These are phyloP conservation scores for Lactarius hatsudake DNA, from an alignment of 768 basidiomycete genomes.

Conservation along the genomic window DNA sequence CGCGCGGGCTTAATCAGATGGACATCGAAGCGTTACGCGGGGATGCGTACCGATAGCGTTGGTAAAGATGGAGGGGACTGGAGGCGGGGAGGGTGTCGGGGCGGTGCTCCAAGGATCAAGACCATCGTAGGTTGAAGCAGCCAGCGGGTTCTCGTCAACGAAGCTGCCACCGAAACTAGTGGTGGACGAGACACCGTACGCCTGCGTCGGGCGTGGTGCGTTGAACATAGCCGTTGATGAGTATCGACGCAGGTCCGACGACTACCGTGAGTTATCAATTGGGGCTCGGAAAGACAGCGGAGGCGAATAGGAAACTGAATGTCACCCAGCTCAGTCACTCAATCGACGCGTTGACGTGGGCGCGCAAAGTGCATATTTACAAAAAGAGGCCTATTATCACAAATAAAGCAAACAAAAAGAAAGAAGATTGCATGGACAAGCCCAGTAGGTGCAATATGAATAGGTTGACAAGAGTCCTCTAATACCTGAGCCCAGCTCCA, in stretches of 20 bases:
- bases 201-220: constrained; percentile 69
- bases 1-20: not conserved
- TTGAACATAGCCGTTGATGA: constrained; percentile 65
- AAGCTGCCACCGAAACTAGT: constrained; percentile 67
- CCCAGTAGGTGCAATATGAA: constrained; percentile 1
- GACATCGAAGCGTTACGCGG: not conserved
- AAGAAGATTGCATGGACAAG: not conserved
- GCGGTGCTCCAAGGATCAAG: constrained; percentile 73
- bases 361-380: not conserved
- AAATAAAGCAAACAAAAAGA: constrained; percentile 5
- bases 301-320: constrained; percentile 5
- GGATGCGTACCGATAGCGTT: constrained; percentile 22
- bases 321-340: not conserved
- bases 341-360: not conserved
- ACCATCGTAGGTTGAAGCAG: constrained; percentile 67
- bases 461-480: constrained; percentile 5
- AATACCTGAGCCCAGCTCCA: not conserved
- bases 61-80: constrained; percentile 46
- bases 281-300: not conserved
- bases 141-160: constrained; percentile 73
- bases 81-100: constrained; percentile 65
- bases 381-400: constrained; percentile 2
- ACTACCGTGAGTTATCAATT: too few relatives aligned
- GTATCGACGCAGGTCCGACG: not conserved
- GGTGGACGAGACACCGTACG: constrained; percentile 56